Evolutionary conservation across 768 basidiomycete species (phyloP).

Genomic region (Podaxis sp.): DNA sequence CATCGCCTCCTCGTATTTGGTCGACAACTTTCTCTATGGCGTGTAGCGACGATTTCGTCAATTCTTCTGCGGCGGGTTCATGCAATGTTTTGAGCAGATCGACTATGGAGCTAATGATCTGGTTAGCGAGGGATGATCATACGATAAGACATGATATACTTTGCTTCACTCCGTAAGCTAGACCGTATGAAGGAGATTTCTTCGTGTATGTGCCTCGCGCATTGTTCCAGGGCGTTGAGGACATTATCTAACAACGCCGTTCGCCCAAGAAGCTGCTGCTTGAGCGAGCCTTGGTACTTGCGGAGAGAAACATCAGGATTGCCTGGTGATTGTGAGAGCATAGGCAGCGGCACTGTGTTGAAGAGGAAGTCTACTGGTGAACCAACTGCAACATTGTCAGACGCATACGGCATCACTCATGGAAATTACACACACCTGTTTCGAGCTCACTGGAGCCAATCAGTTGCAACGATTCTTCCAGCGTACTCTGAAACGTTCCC

Average conservation of each 20-base stretch:
- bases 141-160: conserved; percentile 34
- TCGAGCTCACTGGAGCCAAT: conserved; percentile 4
- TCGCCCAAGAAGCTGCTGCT: conserved; percentile 63
- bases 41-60: conserved; percentile 42
- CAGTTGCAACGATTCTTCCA: conserved; percentile 39
- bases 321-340: conserved; percentile 39
- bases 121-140: conserved; percentile 7
- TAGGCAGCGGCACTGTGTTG: conserved; percentile 47
- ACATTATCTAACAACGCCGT: conserved; percentile 61
- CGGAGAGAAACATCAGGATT: conserved; percentile 43
- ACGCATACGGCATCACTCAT: not conserved
- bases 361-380: conserved; percentile 60
- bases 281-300: conserved; percentile 60
- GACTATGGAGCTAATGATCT: conserved; percentile 37
- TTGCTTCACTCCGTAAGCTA: conserved; percentile 38
- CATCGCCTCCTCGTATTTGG: conserved; percentile 27
- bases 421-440: not conserved
- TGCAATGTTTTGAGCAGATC: conserved; percentile 44
- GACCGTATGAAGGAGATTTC: conserved; percentile 53
- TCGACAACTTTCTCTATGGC: conserved; percentile 39
- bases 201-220: conserved; percentile 54
- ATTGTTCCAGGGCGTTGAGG: conserved; percentile 57
- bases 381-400: conserved; percentile 35
- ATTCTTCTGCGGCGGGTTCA: conserved; percentile 47
- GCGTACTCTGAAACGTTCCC: conserved; percentile 42